Conservation (phyloP, 73 alveolate genomes). For the Paramecium pentaurelia region DNA sequence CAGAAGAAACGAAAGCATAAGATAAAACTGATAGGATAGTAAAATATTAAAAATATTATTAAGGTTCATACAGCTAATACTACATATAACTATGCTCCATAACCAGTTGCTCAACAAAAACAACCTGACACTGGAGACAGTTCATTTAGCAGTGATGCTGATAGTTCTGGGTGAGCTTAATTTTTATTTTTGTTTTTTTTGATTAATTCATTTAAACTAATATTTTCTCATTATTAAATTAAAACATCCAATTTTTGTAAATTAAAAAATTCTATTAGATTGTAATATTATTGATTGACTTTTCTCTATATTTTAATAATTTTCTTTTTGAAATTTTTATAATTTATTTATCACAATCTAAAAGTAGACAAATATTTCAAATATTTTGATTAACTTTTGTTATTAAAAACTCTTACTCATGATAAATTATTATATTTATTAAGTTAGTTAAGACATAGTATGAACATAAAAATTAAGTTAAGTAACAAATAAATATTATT, state of each 20-base stretch:
- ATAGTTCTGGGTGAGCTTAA: neutral
- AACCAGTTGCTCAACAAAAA: neutral
- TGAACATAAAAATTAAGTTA: no score
- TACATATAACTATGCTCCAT: neutral
- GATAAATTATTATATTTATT: no score
- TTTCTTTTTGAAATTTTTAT: neutral
- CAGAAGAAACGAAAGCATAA: neutral
- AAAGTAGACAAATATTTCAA: no score
- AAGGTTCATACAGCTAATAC: constrained; percentile 13
- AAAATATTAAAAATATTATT: neutral
- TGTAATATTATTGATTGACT: neutral
- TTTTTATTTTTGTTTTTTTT: neutral
- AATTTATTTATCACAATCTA: neutral
- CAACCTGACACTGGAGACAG: constrained; percentile 34
- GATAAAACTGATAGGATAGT: constrained; percentile 5
- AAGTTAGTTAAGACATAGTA: neutral
- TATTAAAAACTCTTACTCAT: no score
- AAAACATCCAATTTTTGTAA: neutral
- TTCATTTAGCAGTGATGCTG: constrained; percentile 45
- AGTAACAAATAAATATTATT: no score
- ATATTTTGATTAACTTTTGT: neutral
- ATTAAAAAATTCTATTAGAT: neutral
- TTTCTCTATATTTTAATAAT: neutral
- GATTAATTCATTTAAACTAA: neutral
- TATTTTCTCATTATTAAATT: neutral